Evolutionary conservation across 2,329 filamentous ascomycete species (phyloP).

Genomic region (Fusarium continuum): DNA sequence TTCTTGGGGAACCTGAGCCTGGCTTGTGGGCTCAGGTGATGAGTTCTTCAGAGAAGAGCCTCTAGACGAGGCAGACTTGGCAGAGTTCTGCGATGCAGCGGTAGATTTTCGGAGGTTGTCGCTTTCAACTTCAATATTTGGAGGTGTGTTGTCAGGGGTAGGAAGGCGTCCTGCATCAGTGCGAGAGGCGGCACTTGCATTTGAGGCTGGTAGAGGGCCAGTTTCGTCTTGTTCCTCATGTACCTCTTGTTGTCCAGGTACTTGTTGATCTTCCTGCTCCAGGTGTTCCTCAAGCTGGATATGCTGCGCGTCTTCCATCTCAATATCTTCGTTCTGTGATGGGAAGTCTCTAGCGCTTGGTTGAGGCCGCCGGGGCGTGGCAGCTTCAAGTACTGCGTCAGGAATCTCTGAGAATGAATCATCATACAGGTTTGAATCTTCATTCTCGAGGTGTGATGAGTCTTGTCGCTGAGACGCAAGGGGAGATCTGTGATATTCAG

Average conservation of each 20-base stretch:
- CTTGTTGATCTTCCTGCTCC: slow-evolving; percentile 8
- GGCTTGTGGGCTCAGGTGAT: not conserved
- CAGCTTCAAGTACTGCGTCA: slow-evolving; percentile 59
- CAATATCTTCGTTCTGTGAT: slow-evolving; percentile 18
- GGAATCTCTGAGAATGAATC: slow-evolving; percentile 69
- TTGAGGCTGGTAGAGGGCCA: slow-evolving; percentile 36
- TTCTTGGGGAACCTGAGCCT: slow-evolving; percentile 4
- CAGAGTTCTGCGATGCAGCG: slow-evolving; percentile 17
- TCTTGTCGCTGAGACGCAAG: slow-evolving; percentile 7
- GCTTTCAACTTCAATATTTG: slow-evolving; percentile 45
- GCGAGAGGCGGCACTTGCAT: slow-evolving; percentile 47
- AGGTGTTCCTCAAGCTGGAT: slow-evolving; percentile 11
- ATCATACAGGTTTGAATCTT: slow-evolving; percentile 54
- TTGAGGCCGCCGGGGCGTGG: slow-evolving; percentile 52
- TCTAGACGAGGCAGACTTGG: slow-evolving; percentile 7
- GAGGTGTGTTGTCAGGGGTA: slow-evolving; percentile 63
- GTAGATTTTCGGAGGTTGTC: slow-evolving; percentile 36
- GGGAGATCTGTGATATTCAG: slow-evolving; percentile 9
- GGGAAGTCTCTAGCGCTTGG: not conserved
- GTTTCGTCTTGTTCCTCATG: slow-evolving; percentile 17
- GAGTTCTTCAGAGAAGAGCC: slow-evolving; percentile 1
- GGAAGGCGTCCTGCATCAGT: slow-evolving; percentile 58
- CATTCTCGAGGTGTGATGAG: slow-evolving; percentile 32
- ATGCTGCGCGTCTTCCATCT: slow-evolving; percentile 19
- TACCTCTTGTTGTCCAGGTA: slow-evolving; percentile 8